phyloP scores from a whole-genome alignment of 371 early-diverging fungal genomes.

The Nematocida sp. region DNA sequence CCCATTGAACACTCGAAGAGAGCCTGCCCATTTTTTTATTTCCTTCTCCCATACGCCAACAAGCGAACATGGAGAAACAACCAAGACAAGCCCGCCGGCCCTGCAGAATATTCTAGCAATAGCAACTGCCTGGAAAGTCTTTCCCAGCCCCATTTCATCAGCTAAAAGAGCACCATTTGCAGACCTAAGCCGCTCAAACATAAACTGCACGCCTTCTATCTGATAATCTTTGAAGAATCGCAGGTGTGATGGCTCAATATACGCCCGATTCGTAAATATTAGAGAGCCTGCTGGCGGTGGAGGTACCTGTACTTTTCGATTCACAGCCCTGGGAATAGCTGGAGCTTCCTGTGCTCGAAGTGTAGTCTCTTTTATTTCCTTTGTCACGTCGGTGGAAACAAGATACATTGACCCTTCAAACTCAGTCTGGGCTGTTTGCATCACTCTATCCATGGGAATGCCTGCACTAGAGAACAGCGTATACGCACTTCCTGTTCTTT shows the following conservation, averaged over 20 bases:
- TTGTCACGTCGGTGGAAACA: constrained; percentile 15
- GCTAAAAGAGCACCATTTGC: constrained; percentile 83
- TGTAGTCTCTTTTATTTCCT: not conserved
- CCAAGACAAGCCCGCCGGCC: constrained; percentile 74
- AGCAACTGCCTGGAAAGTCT: constrained; percentile 92
- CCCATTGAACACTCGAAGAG: constrained; percentile 84
- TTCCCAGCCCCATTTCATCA: constrained; percentile 98
- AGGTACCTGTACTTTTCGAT: constrained; percentile 9
- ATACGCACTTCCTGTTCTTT: constrained; percentile 22
- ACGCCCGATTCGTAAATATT: constrained; percentile 52
- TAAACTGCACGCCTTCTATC: constrained; percentile 72
- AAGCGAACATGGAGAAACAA: constrained; percentile 93
- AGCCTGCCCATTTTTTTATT: constrained; percentile 84
- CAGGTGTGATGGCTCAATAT: constrained; percentile 51
- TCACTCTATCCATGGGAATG: constrained; percentile 20
- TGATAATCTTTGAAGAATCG: constrained; percentile 70
- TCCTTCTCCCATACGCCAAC: constrained; percentile 92
- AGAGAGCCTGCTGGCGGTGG: constrained; percentile 55
- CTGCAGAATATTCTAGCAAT: constrained; percentile 82
- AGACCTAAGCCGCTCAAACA: constrained; percentile 70
- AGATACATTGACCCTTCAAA: constrained; percentile 41
- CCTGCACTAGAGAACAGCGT: constrained; percentile 20
- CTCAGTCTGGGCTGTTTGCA: not conserved
- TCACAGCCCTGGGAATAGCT: not conserved
- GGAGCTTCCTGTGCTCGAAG: not conserved